phyloP scores from a whole-genome alignment of 1,284 basidiomycete genomes.

The Malassezia dermatis region DNA sequence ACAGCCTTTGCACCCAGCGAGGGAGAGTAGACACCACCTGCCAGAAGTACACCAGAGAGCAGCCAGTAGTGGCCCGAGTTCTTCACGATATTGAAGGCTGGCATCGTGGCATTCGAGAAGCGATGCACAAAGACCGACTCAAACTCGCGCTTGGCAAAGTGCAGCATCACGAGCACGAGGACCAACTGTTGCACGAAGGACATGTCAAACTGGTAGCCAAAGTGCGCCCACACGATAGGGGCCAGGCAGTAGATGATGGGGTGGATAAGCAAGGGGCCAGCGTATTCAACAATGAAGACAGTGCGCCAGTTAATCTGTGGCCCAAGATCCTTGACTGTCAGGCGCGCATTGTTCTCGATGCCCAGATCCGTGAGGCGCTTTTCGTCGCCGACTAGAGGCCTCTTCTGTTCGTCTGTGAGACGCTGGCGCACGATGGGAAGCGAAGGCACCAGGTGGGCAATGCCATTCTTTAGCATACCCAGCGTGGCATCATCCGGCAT shows the following conservation, averaged over 20 bases:
- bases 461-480: slow-evolving; percentile 29
- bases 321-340: slow-evolving; percentile 45
- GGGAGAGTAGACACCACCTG: slow-evolving; percentile 23
- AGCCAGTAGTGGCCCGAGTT: slow-evolving; percentile 58
- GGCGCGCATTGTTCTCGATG: slow-evolving; percentile 20
- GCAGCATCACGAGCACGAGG: slow-evolving; percentile 66
- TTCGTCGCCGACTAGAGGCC: slow-evolving; percentile 33
- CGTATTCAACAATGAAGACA: slow-evolving; percentile 45
- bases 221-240: slow-evolving; percentile 56
- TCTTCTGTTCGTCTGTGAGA: slow-evolving; percentile 35
- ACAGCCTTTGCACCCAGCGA: slow-evolving; percentile 62
- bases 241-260: slow-evolving; percentile 71
- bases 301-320: slow-evolving; percentile 45
- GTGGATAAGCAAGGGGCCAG: slow-evolving; percentile 81
- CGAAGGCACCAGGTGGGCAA: slow-evolving; percentile 20
- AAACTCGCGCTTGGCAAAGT: slow-evolving; percentile 84
- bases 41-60: slow-evolving; percentile 56
- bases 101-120: slow-evolving; percentile 93
- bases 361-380: slow-evolving; percentile 24
- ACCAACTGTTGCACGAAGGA: slow-evolving; percentile 71
- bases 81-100: slow-evolving; percentile 72
- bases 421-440: slow-evolving; percentile 35
- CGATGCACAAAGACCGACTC: slow-evolving; percentile 75
- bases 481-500: slow-evolving; percentile 25
- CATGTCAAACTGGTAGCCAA: slow-evolving; percentile 54